phyloP scores from a whole-genome alignment of 1,139 yeast genomes.

The Spathaspora sp. region DNA sequence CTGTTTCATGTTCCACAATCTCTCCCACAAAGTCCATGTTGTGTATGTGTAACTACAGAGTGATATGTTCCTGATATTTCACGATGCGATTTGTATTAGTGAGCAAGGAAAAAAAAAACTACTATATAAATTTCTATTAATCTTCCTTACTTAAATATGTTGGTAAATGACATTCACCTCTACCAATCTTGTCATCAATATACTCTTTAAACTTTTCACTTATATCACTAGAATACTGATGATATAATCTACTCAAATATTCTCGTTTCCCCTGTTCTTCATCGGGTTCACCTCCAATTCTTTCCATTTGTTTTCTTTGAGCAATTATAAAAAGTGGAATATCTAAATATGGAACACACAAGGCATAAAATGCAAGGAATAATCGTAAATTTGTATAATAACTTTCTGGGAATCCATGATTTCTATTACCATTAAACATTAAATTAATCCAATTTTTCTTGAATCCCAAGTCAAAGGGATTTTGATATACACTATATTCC shows the following conservation, averaged over 20 bases:
- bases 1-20: slow-evolving; percentile 65
- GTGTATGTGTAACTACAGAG: not conserved
- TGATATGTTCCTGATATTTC: not conserved
- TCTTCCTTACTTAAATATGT: slow-evolving; percentile 6
- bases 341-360: slow-evolving; percentile 34
- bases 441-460: slow-evolving; percentile 35
- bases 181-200: slow-evolving; percentile 20
- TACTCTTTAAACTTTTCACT: slow-evolving; percentile 19
- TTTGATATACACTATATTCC: slow-evolving; percentile 23
- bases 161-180: slow-evolving; percentile 10
- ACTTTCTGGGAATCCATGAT: slow-evolving; percentile 14
- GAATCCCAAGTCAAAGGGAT: slow-evolving; percentile 31
- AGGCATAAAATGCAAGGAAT: slow-evolving; percentile 19
- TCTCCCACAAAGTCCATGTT: slow-evolving; percentile 73
- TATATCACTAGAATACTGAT: slow-evolving; percentile 15
- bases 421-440: slow-evolving; percentile 29
- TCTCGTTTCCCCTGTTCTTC: slow-evolving; percentile 5
- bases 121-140: not conserved
- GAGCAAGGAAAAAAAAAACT: slow-evolving; percentile 2
- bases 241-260: slow-evolving; percentile 10
- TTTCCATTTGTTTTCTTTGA: slow-evolving; percentile 1
- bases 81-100: not conserved
- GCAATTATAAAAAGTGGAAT: slow-evolving; percentile 15
- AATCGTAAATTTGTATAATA: slow-evolving; percentile 16
- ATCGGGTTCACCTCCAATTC: not conserved